Base-by-base conservation (phyloP, 495 filamentous ascomycete genomes). In the Neurospora sp. region DNA sequence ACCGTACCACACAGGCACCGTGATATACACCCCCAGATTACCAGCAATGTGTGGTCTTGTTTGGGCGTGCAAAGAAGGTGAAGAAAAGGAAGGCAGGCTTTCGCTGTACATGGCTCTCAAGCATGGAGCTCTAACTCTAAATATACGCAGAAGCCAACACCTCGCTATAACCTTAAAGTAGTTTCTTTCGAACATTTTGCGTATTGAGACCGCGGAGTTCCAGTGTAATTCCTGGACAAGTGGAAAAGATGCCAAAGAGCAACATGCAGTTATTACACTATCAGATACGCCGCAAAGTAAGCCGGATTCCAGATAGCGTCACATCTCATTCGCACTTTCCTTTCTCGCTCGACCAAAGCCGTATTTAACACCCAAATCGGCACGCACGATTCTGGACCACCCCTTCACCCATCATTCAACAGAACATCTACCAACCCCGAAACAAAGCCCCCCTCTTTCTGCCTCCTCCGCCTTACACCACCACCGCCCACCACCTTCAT, bases 341-440 rank as follows among this genome's bases (percentile, higher is more conserved):
- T 27, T 60, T 49, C 2, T 20, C 44, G 8, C 2, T 20, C 44
- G 18, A 46, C 16, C 18, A 35, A 35, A 35, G 35, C 35, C 35
- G 35, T 35, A 4, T 35, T 35, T 5, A 35, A 35, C 31, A 35
- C 35, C 35, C 35, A 35, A 35, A 35, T 35, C 35, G 35, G 35
- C 4, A 35, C 35, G 4, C 10, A n/a, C 44, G 20, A 27, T 31
- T 31, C 12, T 62, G 0, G 6, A 6, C 1, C 49, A 23, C 23
- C 5, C 49, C 5, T 62, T 62, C 54, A 62, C 27, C 23, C 54
- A 35, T 62, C 54, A 62, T 35, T 62, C 54, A 62, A 14, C 27
- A 62, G 35, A 35, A 62, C 54, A 62, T 62, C 54, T 2, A 62
- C 54, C 54, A 62, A 35, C 54, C 54, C 54, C 54, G 54, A 62